Conservation (phyloP, 352 stramenopile species). For the Phytopythium montanum region DNA sequence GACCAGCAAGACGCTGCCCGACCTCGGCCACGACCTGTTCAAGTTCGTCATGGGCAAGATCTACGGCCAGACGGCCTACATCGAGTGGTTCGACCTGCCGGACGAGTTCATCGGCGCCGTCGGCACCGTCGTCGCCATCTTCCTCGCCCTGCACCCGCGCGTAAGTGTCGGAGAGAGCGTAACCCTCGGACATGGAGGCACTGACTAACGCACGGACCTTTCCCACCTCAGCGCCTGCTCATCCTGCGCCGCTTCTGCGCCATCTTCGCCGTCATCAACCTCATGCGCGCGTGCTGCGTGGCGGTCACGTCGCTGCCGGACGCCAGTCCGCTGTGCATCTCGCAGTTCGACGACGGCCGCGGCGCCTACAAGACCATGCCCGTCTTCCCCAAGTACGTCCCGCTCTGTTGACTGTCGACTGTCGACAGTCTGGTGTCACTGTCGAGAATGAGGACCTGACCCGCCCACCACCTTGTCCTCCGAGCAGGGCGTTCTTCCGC, state of each 20-base stretch:
- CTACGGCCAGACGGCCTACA: conserved; percentile 78
- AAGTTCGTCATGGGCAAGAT: conserved; percentile 84
- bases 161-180: conserved; percentile 26
- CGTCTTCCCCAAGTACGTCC: conserved; percentile 83
- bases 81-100: conserved; percentile 83
- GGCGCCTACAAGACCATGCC: conserved; percentile 78
- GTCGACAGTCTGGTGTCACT: no score
- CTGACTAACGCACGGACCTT: background rate
- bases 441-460: background rate
- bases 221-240: conserved; percentile 51
- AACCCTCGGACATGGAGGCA: no score
- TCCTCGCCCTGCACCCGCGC: conserved; percentile 72
- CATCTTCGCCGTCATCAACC: conserved; percentile 83
- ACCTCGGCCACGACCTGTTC: conserved; percentile 84
- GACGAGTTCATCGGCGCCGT: conserved; percentile 81
- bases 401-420: background rate
- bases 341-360: conserved; percentile 65
- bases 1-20: conserved; percentile 70
- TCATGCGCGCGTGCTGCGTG: conserved; percentile 84
- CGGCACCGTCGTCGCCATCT: conserved; percentile 54
- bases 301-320: conserved; percentile 84
- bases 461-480: background rate
- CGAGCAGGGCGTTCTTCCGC: conserved; percentile 61
- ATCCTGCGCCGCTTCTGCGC: conserved; percentile 82
- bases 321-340: conserved; percentile 84